These are phyloP conservation scores for Chalciporus pseudorubinellus DNA, from an alignment of 768 basidiomycete genomes.

Conservation along the genomic window DNA sequence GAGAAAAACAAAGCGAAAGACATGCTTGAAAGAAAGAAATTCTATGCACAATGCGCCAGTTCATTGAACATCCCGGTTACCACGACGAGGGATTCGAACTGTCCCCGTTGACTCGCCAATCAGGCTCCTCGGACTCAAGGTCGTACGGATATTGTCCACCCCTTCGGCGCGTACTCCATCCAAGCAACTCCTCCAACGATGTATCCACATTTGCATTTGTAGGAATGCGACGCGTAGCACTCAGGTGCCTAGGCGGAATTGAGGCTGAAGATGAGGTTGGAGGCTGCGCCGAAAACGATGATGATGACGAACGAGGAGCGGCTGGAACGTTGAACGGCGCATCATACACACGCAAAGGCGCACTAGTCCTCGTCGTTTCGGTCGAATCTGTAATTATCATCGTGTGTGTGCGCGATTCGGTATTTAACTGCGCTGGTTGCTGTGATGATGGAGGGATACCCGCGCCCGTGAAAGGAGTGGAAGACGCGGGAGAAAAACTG, in stretches of 20 bases:
- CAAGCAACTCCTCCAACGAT: not conserved
- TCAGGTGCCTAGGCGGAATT: slow-evolving; percentile 8
- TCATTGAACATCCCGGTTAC: not conserved
- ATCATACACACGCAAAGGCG: slow-evolving; percentile 6
- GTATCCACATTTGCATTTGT: slow-evolving; percentile 11
- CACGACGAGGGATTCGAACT: not conserved
- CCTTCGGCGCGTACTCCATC: not conserved
- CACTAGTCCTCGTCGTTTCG: slow-evolving; percentile 17
- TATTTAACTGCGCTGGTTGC: not conserved
- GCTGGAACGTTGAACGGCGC: slow-evolving; percentile 4
- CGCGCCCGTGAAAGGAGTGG: slow-evolving; percentile 2
- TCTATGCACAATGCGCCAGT: not conserved
- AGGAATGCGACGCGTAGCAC: slow-evolving; percentile 19
- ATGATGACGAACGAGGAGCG: slow-evolving; percentile 19
- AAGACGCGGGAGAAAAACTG: slow-evolving; percentile 7
- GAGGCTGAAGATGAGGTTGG: slow-evolving; percentile 7
- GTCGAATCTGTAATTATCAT: slow-evolving; percentile 8
- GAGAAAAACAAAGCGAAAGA: not conserved
- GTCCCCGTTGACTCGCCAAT: no score
- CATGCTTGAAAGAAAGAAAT: not conserved
- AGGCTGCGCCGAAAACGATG: slow-evolving; percentile 1
- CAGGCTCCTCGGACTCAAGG: not conserved
- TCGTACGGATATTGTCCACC: not conserved
- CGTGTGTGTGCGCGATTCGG: slow-evolving; percentile 6
- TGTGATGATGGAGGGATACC: not conserved